Evolutionary conservation across 192 early-diverging fungal species (phyloP), one percentile per base, ranked within the genome.

Genomic region (Coemansia sp.): DNA sequence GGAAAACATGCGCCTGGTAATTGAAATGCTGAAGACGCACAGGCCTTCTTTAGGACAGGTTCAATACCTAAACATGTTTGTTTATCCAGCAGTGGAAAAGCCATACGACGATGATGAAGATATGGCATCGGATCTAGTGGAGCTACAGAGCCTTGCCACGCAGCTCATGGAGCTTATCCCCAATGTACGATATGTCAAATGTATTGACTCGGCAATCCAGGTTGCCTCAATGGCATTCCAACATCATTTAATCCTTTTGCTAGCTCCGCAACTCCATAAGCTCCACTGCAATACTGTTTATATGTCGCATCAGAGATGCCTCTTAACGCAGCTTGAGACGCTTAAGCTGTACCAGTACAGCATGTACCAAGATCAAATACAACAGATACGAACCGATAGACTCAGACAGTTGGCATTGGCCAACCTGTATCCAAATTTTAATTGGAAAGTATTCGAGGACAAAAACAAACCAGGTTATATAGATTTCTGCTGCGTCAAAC

Each of bases 131-230:
- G 34, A 35, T 34, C 4, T 57, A 35, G 33, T 33, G 14, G 8
- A 34, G 17, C 25, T 57, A 57, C 7, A 36, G 3, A 17, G 5
- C 32, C 17, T 17, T 57, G 55, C 55, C 17, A 17, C 34, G 17
- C 8, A 57, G 34, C 33, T 57, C 11, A 4, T 17, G 15, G 23
- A 19, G 32, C 55, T 57, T 17, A 32, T 57, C 5, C 55, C 55
- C 34, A 36, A 57, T n/a, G 55, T 57, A 34, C 29, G n/a, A 14
- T 57, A 32, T 17, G 35, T 57, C 19, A 57, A 13, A 36, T 57
- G 55, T n/a, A 33, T 4, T 19, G 55, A 13, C n/a, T 19, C 55
- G 17, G 29, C 17, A 14, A 17, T 5, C 0, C 17, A n/a, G 8
- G 5, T 5, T 34, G 32, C 34, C 17, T 19, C 25, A 4, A 57